Conservation (phyloP, 768 basidiomycete genomes). For the Tubosaeta brunneosetosa region DNA sequence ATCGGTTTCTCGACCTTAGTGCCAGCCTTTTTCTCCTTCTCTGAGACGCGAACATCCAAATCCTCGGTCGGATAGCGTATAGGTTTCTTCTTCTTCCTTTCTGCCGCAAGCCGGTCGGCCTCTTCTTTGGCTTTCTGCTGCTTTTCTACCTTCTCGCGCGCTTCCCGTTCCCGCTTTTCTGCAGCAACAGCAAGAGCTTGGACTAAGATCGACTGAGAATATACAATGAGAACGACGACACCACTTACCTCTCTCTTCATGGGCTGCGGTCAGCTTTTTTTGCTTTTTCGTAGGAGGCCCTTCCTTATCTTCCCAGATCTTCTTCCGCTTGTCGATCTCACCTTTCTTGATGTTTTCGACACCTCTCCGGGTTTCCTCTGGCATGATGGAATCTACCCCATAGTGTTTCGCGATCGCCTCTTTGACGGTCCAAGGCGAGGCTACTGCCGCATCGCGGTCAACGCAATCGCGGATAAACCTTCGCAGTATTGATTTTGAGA, state of each 20-base stretch:
- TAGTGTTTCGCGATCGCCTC: conserved; percentile 77
- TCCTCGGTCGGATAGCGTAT: conserved; percentile 93
- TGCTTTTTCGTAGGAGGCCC: conserved; percentile 78
- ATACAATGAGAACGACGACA: not conserved
- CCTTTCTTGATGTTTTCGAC: conserved; percentile 79
- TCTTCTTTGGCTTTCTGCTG: conserved; percentile 64
- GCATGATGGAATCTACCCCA: conserved; percentile 81
- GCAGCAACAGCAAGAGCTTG: conserved; percentile 35
- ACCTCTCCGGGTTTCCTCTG: conserved; percentile 73
- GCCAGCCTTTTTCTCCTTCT: conserved; percentile 81
- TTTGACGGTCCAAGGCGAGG: conserved; percentile 96
- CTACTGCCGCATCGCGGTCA: conserved; percentile 85
- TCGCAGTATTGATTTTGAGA: conserved; percentile 95
- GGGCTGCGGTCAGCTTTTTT: conserved; percentile 68
- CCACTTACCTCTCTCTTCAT: conserved; percentile 66
- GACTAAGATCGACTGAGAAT: conserved; percentile 18
- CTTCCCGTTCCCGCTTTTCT: conserved; percentile 67
- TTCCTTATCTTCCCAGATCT: conserved; percentile 85
- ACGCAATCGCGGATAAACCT: conserved; percentile 96
- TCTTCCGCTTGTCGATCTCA: conserved; percentile 91
- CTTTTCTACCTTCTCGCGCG: conserved; percentile 63
- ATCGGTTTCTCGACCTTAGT: conserved; percentile 62
- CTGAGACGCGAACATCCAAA: conserved; percentile 72
- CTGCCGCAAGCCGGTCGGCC: conserved; percentile 63
- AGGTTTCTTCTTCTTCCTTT: conserved; percentile 86